Conservation (phyloP, 176 grass and related monocot genomes). For the Hordeum marinum region DNA sequence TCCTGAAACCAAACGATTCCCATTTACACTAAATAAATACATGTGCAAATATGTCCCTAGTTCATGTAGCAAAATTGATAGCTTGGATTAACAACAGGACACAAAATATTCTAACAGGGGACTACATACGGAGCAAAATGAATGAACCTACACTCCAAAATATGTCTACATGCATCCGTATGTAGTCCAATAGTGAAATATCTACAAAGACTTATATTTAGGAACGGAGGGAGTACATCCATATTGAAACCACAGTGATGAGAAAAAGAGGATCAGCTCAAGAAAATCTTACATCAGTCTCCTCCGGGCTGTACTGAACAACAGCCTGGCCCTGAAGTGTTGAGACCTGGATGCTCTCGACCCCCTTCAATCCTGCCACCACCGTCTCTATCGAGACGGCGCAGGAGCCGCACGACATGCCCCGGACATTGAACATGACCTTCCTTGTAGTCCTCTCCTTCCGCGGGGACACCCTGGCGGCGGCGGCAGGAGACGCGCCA, state of each 20-base stretch:
- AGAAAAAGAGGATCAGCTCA: background rate
- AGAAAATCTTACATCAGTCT: constrained; percentile 61
- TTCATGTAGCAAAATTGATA: background rate
- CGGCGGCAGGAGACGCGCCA: constrained; percentile 10
- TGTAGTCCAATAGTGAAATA: too few relatives aligned
- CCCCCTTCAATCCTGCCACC: constrained; percentile 59
- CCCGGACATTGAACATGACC: constrained; percentile 58
- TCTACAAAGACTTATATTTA: too few relatives aligned
- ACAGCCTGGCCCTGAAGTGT: constrained; percentile 62
- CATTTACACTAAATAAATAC: background rate
- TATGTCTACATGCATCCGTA: too few relatives aligned
- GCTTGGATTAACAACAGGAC: background rate
- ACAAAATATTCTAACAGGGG: too few relatives aligned
- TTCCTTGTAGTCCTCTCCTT: constrained; percentile 52
- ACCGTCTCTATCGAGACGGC: constrained; percentile 67
- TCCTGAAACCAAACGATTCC: background rate
- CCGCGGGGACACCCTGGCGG: background rate
- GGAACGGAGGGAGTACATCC: too few relatives aligned
- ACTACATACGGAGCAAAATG: too few relatives aligned
- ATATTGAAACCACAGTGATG: background rate
- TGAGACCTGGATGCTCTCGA: constrained; percentile 78
- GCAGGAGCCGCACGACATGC: constrained; percentile 79
- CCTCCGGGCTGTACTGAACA: constrained; percentile 59
- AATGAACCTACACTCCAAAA: too few relatives aligned
- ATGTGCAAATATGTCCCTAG: background rate